Evolutionary conservation across 225 moss, liverwort and hornwort species (phyloP).

Genomic region (Ulota crispa): DNA sequence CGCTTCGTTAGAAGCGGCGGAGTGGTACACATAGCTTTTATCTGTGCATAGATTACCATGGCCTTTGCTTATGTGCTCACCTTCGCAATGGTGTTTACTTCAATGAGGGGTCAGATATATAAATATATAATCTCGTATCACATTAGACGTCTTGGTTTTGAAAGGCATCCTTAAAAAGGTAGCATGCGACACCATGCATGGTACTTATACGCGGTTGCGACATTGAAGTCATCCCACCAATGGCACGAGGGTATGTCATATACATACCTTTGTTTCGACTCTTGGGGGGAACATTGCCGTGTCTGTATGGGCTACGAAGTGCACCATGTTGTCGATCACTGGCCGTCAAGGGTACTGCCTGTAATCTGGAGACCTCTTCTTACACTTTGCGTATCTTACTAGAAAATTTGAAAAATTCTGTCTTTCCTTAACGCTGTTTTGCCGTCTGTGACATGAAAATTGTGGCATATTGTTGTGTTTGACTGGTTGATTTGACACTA

Average conservation of each 20-base stretch:
- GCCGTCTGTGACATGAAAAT: no score
- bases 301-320: accelerated
- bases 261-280: slow-evolving; percentile 56
- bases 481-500: no score
- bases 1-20: neutral
- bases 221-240: slow-evolving; percentile 33
- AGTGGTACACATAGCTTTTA: slow-evolving; percentile 41
- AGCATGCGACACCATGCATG: slow-evolving; percentile 43
- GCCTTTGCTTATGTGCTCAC: slow-evolving; percentile 60
- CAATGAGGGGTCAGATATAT: slow-evolving; percentile 49
- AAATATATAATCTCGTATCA: no score
- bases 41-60: slow-evolving; percentile 48
- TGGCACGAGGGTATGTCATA: slow-evolving; percentile 51
- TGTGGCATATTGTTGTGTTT: no score
- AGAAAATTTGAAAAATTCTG: no score
- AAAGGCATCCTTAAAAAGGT: slow-evolving; percentile 47
- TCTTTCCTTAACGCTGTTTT: no score
- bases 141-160: accelerated
- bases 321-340: neutral
- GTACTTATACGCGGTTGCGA: slow-evolving; percentile 68
- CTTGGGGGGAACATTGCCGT: slow-evolving; percentile 48
- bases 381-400: neutral
- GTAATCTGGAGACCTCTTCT: neutral
- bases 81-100: slow-evolving; percentile 45
- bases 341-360: neutral